Conservation (phyloP, 306 rosid genomes). For the Quercus ilex region DNA sequence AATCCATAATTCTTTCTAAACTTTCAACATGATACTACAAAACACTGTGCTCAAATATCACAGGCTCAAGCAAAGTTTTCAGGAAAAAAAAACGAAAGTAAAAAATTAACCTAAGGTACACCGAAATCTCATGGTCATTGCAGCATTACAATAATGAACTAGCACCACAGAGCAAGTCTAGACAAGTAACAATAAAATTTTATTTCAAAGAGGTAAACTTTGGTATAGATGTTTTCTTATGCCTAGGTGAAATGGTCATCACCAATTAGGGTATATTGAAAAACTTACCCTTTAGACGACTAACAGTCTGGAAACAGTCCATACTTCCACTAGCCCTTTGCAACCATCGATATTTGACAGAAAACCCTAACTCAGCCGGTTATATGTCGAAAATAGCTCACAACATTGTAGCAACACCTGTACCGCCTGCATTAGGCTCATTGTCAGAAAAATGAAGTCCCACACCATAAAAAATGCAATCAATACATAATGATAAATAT, state of each 20-base stretch:
- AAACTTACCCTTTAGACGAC: conserved; percentile 47
- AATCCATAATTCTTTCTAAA: not conserved
- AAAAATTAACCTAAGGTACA: not conserved
- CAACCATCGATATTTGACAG: conserved; percentile 58
- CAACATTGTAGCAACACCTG: conserved; percentile 21
- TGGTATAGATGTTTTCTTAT: not conserved
- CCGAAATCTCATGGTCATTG: not conserved
- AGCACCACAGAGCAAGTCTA: not conserved
- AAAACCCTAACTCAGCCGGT: conserved; percentile 25
- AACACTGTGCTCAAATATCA: not conserved
- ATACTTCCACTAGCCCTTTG: conserved; percentile 73
- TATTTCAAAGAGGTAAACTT: not conserved
- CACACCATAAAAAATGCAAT: not conserved
- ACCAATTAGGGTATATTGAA: not conserved
- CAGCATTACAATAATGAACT: not conserved
- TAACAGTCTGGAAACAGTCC: conserved; percentile 53
- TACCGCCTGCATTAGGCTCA: conserved; percentile 34
- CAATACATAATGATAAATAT: not conserved
- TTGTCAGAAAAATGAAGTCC: not conserved
- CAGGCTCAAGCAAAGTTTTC: not conserved
- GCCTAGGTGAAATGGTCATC: not conserved
- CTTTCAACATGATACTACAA: not conserved
- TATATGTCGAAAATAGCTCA: conserved; percentile 31
- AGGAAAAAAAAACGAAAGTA: not conserved
- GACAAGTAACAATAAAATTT: not conserved